Evolutionary conservation across 2,329 filamentous ascomycete species (phyloP), one percentile per base, ranked within the genome.

Genomic region (Coniochaeta pulveracea): DNA sequence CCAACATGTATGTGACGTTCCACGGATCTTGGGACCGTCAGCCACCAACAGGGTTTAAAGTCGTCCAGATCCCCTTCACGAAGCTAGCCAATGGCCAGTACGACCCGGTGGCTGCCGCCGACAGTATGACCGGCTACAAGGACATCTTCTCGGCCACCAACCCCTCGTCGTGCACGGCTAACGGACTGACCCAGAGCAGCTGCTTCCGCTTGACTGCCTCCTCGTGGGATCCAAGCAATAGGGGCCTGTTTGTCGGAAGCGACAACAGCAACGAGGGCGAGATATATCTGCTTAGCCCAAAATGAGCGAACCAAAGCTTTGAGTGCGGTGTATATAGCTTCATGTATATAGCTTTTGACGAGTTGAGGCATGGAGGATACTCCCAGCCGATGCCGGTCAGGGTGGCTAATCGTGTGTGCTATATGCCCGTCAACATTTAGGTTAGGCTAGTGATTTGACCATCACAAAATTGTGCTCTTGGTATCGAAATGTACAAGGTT

Each of bases 181-280:
- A 53, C 33, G 52, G 53, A 6, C 39, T 57, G 33, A 56, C 55
- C 5, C 37, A 43, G 43, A 57, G 54, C 39, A 56, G 49, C 38
- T 57, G 55, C 44, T 48, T 54, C 41, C 42, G 54, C 0, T 43
- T 57, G 31, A 52, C 53, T 2, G 53, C 52, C 11, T 40, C 45
- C 4, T 38, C 41, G 2, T 57, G 51, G 52, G 53, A 57, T 35
- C 54, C 54, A 3, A 46, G 50, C 5, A 52, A 52, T 10, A 40
- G 52, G 12, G 52, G 54, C 9, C 34, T 56, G 42, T 56, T 57
- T 38, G 42, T 57, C 26, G 51, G 51, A 14, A 57, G 54, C 38
- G 54, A 57, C 34, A 57, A 57, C 35, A 43, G 46, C 14, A 45
- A 44, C 23, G 52, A 60, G 40, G 55, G 52, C 18, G 51, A 56